Evolutionary conservation across 148 eudicot genomes (phyloP).

Genomic region (Cornus kousa): DNA sequence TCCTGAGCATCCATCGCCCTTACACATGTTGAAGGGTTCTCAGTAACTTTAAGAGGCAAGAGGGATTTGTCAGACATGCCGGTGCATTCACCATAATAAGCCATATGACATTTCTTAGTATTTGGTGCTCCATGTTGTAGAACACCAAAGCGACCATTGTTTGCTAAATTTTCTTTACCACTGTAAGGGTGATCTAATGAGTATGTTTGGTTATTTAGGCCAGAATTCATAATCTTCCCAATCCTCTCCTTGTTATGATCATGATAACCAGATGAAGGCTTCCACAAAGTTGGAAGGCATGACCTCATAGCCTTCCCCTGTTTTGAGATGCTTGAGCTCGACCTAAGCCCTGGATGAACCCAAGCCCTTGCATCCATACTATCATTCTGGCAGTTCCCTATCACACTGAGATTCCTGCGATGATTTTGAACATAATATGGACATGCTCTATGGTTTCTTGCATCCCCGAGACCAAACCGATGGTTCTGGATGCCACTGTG

Average conservation of each 20-base stretch:
- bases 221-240: not conserved
- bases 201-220: not conserved
- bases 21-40: not conserved
- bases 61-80: not conserved
- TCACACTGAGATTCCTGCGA: conserved; percentile 1
- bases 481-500: conserved; percentile 3
- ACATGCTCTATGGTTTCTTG: conserved; percentile 11
- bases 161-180: conserved; percentile 3
- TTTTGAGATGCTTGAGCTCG: conserved; percentile 18
- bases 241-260: not conserved
- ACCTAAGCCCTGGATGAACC: conserved; percentile 14
- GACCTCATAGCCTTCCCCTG: conserved; percentile 21
- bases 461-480: not conserved
- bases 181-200: not conserved
- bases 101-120: not conserved
- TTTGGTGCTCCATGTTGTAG: not conserved
- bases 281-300: conserved; percentile 5
- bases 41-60: not conserved
- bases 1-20: not conserved
- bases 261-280: conserved; percentile 1
- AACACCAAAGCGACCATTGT: not conserved
- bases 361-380: conserved; percentile 17
- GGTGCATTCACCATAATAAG: not conserved
- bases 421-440: not conserved
- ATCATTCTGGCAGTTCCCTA: conserved; percentile 4